Evolutionary conservation across 2,329 filamentous ascomycete species (phyloP).

Genomic region (Phaeoacremonium minimum): DNA sequence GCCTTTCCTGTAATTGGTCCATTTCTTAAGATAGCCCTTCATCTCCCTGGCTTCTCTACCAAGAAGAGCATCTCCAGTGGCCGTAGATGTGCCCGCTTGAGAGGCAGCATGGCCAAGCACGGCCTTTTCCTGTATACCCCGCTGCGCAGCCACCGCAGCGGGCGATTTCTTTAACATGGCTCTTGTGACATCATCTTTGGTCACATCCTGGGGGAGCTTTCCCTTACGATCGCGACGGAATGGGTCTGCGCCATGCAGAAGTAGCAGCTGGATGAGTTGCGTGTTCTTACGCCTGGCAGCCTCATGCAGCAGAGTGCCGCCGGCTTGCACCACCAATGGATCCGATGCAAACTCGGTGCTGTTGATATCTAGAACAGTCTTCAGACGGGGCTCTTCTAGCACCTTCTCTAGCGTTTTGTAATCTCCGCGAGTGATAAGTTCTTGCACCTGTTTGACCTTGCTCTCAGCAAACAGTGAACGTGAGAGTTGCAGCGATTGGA

Average conservation of each 20-base stretch:
- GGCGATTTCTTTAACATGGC: constrained; percentile 91
- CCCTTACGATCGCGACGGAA: constrained; percentile 94
- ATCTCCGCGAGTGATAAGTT: constrained; percentile 66
- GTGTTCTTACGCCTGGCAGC: constrained; percentile 84
- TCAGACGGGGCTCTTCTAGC: constrained; percentile 78
- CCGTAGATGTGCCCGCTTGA: constrained; percentile 47
- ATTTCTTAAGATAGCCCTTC: constrained; percentile 98
- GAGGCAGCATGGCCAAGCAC: constrained; percentile 73
- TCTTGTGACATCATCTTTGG: constrained; percentile 85
- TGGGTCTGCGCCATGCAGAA: constrained; percentile 92
- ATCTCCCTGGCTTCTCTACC: constrained; percentile 91
- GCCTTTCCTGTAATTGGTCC: constrained; percentile 97
- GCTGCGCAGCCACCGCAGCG: constrained; percentile 87
- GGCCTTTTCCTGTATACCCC: constrained; percentile 94
- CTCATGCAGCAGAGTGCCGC: constrained; percentile 92
- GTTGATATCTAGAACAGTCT: constrained; percentile 88
- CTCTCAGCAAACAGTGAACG: constrained; percentile 85
- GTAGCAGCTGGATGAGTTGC: constrained; percentile 80
- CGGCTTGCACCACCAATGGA: constrained; percentile 67
- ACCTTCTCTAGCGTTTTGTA: constrained; percentile 76
- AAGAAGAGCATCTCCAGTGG: constrained; percentile 57
- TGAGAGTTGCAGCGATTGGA: constrained; percentile 87
- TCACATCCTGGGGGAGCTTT: constrained; percentile 92
- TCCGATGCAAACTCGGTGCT: constrained; percentile 85
- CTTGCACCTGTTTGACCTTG: constrained; percentile 80